A percentile compares a stretch with the other conserved stretches of the same genome.
phyloP scores from a whole-genome alignment of 352 stramenopile genomes.

The Aphanomyces astaci region DNA sequence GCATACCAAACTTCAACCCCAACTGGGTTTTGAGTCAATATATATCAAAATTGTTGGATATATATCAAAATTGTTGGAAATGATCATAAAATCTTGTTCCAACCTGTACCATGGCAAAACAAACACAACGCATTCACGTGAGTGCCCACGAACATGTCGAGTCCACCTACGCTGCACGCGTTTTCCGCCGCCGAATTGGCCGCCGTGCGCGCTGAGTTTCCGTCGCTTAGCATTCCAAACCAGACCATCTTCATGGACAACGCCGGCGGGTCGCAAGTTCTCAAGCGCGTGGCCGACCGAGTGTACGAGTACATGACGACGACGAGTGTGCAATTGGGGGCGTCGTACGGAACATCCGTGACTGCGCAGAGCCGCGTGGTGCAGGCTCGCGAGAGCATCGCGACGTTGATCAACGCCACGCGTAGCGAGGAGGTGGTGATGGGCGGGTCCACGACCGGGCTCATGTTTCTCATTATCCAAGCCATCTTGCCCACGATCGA shows the following conservation, averaged over 20 bases:
- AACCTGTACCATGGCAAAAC: background rate
- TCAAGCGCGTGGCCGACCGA: slow-evolving; percentile 20
- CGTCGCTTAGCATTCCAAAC: slow-evolving; percentile 1
- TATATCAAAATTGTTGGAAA: background rate
- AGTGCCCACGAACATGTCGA: background rate
- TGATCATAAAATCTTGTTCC: background rate
- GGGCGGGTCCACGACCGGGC: slow-evolving; percentile 14
- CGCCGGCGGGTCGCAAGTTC: slow-evolving; percentile 21
- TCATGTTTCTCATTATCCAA: slow-evolving; percentile 18
- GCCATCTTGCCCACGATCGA: slow-evolving; percentile 10
- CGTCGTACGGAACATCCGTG: slow-evolving; percentile 1
- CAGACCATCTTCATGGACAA: slow-evolving; percentile 21
- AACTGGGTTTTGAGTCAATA: no score
- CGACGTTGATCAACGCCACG: slow-evolving; percentile 15
- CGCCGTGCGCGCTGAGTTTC: slow-evolving; percentile 21
- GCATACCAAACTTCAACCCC: no score
- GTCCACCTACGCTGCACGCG: background rate
- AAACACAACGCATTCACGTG: background rate
- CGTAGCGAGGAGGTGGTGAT: slow-evolving; percentile 23
- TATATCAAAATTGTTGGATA: no score
- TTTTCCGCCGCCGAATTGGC: slow-evolving; percentile 7
- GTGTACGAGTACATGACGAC: slow-evolving; percentile 17
- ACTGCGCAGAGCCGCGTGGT: background rate
- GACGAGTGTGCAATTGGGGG: slow-evolving; percentile 17
- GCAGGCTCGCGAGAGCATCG: slow-evolving; percentile 11